These are phyloP conservation scores for Penicillium herquei DNA, from an alignment of 495 filamentous ascomycete species.

Conservation along the genomic window DNA sequence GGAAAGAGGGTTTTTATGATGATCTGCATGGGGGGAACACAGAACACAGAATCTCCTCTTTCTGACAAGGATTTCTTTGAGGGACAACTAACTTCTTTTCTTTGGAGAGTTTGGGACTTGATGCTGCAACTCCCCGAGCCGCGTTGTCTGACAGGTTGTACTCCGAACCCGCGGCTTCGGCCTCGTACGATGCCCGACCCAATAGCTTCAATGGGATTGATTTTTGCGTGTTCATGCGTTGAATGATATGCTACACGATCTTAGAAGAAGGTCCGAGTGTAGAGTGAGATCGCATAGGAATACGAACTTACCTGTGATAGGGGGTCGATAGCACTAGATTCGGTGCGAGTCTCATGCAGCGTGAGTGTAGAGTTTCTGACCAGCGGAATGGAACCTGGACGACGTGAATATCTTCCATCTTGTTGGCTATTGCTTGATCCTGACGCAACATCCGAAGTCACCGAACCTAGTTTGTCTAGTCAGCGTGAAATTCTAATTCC, in stretches of 20 bases:
- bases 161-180: slow-evolving; percentile 52
- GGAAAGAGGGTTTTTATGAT: too few species aligned
- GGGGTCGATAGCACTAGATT: slow-evolving; percentile 52
- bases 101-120: slow-evolving; percentile 48
- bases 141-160: slow-evolving; percentile 35
- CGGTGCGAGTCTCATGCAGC: slow-evolving; percentile 31
- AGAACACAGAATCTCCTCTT: not conserved
- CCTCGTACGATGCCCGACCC: slow-evolving; percentile 51
- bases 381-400: slow-evolving; percentile 14
- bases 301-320: slow-evolving; percentile 50
- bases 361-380: slow-evolving; percentile 30
- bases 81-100: slow-evolving; percentile 64
- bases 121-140: slow-evolving; percentile 38
- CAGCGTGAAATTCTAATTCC: not conserved
- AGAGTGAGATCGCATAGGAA: too few species aligned
- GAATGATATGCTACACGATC: slow-evolving; percentile 65
- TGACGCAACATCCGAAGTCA: slow-evolving; percentile 35
- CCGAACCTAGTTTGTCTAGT: slow-evolving; percentile 27
- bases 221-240: slow-evolving; percentile 75
- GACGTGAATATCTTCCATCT: slow-evolving; percentile 28
- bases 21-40: not conserved
- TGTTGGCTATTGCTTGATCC: slow-evolving; percentile 35
- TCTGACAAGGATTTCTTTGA: too few species aligned
- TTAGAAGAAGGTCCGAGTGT: not conserved
- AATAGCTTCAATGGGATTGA: slow-evolving; percentile 67